Base-by-base conservation (phyloP, 257 asterid genomes). In the Petrea volubilis region DNA sequence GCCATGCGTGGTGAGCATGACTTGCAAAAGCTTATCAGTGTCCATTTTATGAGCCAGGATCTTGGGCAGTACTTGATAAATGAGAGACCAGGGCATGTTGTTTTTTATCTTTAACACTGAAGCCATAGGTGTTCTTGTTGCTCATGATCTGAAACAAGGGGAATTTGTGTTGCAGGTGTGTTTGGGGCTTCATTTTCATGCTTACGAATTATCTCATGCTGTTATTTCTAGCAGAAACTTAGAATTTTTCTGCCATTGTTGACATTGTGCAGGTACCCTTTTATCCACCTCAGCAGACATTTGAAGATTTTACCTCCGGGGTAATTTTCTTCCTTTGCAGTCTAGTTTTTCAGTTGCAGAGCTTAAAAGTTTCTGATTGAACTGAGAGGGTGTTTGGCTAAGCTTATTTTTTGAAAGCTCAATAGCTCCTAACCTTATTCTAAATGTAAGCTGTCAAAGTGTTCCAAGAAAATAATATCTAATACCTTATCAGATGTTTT, bases 131-230 rank as follows among this genome's bases (percentile, higher is more conserved):
- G 99, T 94, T 49, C 86, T 94, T 67, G 97, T 94, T 29, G 99
- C 99, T 68, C 99, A 94, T 82, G 96, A 94, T 72, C 83, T 89
- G 78, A 79, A 74, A 77, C 85, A 87, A 82, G 99, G 99, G 75
- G 99, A 94, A 75, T 94, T 94, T 79, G 95, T 91, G 55, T 80
- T 94, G 89, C 99, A 94, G 95, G 99, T 94, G 74, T 34, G 47
- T 38, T 58, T 5, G 3, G 51, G 64, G 64, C 59, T 40, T 28
- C 56, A 7, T 56, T 17, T 67, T 67, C 7, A 62, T 23, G 47
- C 58, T 4, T 43, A 31, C 53, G 44, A 62, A 52, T 63, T 27
- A 62, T 64, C 38, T 17, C 15, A 9, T 41, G 28, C 28, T 57
- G 41, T 50, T 29, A 18, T 63, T 64, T 63, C n/a, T 34, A 6